Conservation (phyloP, 192 early-diverging fungal genomes). For the Coemansia erecta region DNA sequence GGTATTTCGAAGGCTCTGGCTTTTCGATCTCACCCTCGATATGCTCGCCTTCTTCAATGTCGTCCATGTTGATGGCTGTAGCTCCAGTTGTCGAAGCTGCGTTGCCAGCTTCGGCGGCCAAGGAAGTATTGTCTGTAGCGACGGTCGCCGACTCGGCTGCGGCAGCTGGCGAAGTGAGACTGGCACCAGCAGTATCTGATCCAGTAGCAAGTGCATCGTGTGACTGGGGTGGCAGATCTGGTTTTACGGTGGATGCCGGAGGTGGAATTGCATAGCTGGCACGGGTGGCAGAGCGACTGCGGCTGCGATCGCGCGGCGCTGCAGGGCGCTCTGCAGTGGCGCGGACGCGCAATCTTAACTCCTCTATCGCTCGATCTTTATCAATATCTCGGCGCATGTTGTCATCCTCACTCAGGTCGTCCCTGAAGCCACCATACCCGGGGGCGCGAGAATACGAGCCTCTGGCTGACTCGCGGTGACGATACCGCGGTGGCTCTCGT, state of each 20-base stretch:
- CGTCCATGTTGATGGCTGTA: slow-evolving; percentile 26
- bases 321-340: slow-evolving; percentile 16
- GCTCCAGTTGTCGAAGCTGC: neutral
- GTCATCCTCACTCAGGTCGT: slow-evolving; percentile 21
- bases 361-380: slow-evolving; percentile 48
- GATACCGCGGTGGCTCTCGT: slow-evolving; percentile 34
- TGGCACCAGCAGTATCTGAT: no score
- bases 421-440: slow-evolving; percentile 15
- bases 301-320: slow-evolving; percentile 5
- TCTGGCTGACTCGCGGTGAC: slow-evolving; percentile 34
- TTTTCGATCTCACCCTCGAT: slow-evolving; percentile 33
- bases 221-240: no score
- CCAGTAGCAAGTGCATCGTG: no score
- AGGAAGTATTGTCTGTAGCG: neutral
- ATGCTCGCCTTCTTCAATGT: slow-evolving; percentile 52
- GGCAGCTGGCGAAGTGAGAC: neutral
- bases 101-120: no score
- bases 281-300: slow-evolving; percentile 10
- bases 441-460: slow-evolving; percentile 17
- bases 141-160: neutral
- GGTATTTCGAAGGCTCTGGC: neutral
- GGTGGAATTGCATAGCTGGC: neutral
- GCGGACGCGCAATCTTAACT: slow-evolving; percentile 43
- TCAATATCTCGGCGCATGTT: slow-evolving; percentile 26
- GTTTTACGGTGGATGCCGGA: no score